phyloP scores from a whole-genome alignment of 441 rosid species.

The Omphalea diandra region DNA sequence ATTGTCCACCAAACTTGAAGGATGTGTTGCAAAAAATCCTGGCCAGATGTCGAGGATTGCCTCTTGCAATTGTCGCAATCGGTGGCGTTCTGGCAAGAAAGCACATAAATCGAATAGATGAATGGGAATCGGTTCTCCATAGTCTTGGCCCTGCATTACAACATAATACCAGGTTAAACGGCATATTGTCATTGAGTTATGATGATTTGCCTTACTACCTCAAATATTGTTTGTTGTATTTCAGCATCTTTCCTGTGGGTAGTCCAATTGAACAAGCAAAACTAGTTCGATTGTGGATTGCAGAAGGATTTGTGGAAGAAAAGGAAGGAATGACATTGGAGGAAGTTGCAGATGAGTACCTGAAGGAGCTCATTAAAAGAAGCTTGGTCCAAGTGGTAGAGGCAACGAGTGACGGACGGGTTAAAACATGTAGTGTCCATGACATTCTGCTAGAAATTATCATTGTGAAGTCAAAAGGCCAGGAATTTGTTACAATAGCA shows the following conservation, averaged over 20 bases:
- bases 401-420: constrained; percentile 20
- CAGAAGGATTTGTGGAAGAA: constrained; percentile 30
- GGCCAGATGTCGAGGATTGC: constrained; percentile 37
- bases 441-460: constrained; percentile 26
- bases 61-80: constrained; percentile 45
- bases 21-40: constrained; percentile 26
- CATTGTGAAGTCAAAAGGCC: constrained; percentile 19
- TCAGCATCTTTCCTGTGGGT: constrained; percentile 29
- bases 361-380: constrained; percentile 17
- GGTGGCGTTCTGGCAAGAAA: constrained; percentile 34
- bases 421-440: constrained; percentile 26
- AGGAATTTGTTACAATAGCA: constrained; percentile 28
- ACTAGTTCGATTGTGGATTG: constrained; percentile 30
- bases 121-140: constrained; percentile 26
- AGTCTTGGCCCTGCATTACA: constrained; percentile 24
- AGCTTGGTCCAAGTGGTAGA: constrained; percentile 26
- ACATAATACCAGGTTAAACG: constrained; percentile 1
- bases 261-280: constrained; percentile 14
- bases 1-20: constrained; percentile 30
- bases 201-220: constrained; percentile 29
- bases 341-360: constrained; percentile 31
- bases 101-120: constrained; percentile 16
- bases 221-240: constrained; percentile 25
- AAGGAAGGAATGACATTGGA: constrained; percentile 27
- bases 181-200: constrained; percentile 22